Evolutionary conservation across 805 yeast species (phyloP), one percentile per base, ranked within the genome.

Genomic region (Candida ascalaphidarum): DNA sequence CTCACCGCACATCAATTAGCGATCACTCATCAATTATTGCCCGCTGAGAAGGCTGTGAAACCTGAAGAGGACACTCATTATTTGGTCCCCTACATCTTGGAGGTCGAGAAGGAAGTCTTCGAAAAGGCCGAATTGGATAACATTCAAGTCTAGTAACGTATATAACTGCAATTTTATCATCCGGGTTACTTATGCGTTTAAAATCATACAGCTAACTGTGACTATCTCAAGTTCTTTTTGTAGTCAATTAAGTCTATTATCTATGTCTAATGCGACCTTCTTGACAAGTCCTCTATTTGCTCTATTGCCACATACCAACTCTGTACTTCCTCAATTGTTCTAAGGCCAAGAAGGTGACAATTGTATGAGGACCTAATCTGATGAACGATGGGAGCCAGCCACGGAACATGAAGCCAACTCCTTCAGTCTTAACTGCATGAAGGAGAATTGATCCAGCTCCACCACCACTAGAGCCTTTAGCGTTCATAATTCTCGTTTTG

Each of bases 351-450:
- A 78, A 78, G 1, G 81, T 78, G 13, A 78, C 66, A 30, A 78
- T 76, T 0, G 85, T 78, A 39, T 77, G 81, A 20, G 95, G 95
- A 0, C 94, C 95, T 36, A 84, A 64, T 48, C 95, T 73, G 5
- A 83, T 71, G 47, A 84, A 84, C 23, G 92, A 77, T 18, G 95
- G 95, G 21, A 81, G 58, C 95, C 95, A 84, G 15, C 95, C 95
- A 52, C 94, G 66, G 56, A 84, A 84, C 77, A 83, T 72, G 57
- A 85, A 85, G 1, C 76, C 68, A 10, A 73, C 63, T 14, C 95
- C 95, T 53, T 84, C 95, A 9, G 44, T 57, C 36, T 65, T 67
- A 12, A 84, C 65, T 1, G 89, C 82, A 5, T 52, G 49, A 2
- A 40, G 39, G 34, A 83, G 50, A 24, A 81, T 74, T 2, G 50